phyloP scores from a whole-genome alignment of 1,139 yeast species.

The Yamadazyma membranifaciens region DNA sequence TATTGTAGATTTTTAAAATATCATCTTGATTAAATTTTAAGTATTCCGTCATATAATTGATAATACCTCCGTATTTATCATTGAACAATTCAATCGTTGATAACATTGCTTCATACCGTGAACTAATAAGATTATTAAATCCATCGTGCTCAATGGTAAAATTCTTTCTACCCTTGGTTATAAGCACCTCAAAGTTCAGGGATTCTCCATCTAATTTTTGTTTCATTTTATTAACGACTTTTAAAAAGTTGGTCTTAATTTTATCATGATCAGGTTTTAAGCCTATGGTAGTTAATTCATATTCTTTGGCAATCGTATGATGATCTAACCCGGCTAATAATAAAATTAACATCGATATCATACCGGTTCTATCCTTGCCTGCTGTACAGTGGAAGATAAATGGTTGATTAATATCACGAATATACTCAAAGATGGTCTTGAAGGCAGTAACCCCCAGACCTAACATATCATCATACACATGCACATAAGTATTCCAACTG shows the following conservation, averaged over 20 bases:
- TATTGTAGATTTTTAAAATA: slow-evolving; percentile 45
- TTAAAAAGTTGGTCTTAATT: slow-evolving; percentile 33
- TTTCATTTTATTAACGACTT: slow-evolving; percentile 28
- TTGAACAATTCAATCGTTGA: slow-evolving; percentile 54
- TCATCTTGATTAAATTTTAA: slow-evolving; percentile 52
- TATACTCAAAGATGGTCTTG: slow-evolving; percentile 46
- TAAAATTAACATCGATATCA: slow-evolving; percentile 65
- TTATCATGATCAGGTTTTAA: slow-evolving; percentile 48
- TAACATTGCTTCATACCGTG: slow-evolving; percentile 73
- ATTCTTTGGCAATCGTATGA: slow-evolving; percentile 66
- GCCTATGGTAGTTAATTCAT: slow-evolving; percentile 72
- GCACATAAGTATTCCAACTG: slow-evolving; percentile 62
- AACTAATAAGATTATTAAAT: slow-evolving; percentile 57
- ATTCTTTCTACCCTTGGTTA: slow-evolving; percentile 34
- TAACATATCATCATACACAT: slow-evolving; percentile 63
- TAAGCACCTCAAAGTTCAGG: slow-evolving; percentile 25
- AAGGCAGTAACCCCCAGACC: slow-evolving; percentile 47
- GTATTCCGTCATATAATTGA: slow-evolving; percentile 44
- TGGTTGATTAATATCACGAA: slow-evolving; percentile 50
- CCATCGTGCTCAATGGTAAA: slow-evolving; percentile 50
- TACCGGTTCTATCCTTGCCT: slow-evolving; percentile 86
- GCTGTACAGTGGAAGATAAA: slow-evolving; percentile 78
- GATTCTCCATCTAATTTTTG: slow-evolving; percentile 22
- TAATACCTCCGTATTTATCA: slow-evolving; percentile 53
- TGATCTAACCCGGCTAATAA: slow-evolving; percentile 64